A percentile compares a stretch with the other conserved stretches of the same genome.
Evolutionary conservation across 495 filamentous ascomycete species (phyloP).

Genomic region (Penicillium odoratum): DNA sequence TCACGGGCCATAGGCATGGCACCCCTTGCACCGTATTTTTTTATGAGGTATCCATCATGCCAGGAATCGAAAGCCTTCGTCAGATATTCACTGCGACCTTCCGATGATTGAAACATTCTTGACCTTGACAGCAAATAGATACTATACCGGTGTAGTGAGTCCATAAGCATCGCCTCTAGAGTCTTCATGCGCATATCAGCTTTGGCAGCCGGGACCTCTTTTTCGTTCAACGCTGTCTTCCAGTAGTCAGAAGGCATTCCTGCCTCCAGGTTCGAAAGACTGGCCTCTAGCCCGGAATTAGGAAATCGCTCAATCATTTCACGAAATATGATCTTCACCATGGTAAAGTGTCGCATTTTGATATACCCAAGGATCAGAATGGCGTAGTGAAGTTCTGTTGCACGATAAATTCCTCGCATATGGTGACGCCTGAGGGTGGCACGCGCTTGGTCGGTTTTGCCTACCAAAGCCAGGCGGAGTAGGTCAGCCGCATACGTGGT

Average conservation of each 20-base stretch:
- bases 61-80: slow-evolving; percentile 40
- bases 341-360: slow-evolving; percentile 44
- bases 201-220: background rate
- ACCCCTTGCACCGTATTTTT: slow-evolving; percentile 57
- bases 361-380: slow-evolving; percentile 70
- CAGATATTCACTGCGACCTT: slow-evolving; percentile 15
- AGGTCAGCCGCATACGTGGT: slow-evolving; percentile 77
- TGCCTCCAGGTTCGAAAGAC: slow-evolving; percentile 47
- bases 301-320: slow-evolving; percentile 53
- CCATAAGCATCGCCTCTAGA: background rate
- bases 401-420: slow-evolving; percentile 54
- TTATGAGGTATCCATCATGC: slow-evolving; percentile 62
- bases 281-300: slow-evolving; percentile 42
- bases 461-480: slow-evolving; percentile 59
- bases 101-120: slow-evolving; percentile 22
- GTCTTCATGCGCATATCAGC: slow-evolving; percentile 6
- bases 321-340: slow-evolving; percentile 53
- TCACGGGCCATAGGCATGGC: slow-evolving; percentile 54
- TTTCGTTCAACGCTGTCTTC: slow-evolving; percentile 15
- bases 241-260: slow-evolving; percentile 33
- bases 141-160: slow-evolving; percentile 30
- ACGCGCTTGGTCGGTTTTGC: slow-evolving; percentile 64
- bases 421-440: slow-evolving; percentile 63
- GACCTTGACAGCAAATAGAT: slow-evolving; percentile 25
- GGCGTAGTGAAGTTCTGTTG: slow-evolving; percentile 71